phyloP scores from a whole-genome alignment of 331 rosid species.

The Acacia pycnantha region DNA sequence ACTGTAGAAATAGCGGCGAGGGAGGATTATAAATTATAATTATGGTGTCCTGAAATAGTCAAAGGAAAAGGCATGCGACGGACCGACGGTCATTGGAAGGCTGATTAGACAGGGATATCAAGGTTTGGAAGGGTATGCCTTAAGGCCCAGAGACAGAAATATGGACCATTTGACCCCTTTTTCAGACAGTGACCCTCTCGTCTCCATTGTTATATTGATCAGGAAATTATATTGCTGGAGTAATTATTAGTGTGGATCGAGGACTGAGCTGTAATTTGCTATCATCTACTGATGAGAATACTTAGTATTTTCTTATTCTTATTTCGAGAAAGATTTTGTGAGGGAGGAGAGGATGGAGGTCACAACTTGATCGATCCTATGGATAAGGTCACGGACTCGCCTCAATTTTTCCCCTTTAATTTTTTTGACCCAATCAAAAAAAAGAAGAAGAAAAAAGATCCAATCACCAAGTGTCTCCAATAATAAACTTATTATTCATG shows the following conservation, averaged over 20 bases:
- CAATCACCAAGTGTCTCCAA: neutral
- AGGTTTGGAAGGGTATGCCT: neutral
- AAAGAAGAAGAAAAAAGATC: too few relatives aligned
- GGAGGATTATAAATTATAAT: neutral
- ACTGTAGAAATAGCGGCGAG: constrained; percentile 36
- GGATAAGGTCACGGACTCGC: too few relatives aligned
- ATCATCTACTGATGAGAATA: neutral
- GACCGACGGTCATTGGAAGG: neutral
- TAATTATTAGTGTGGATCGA: neutral
- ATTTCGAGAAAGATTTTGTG: neutral
- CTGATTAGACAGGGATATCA: neutral
- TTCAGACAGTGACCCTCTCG: neutral
- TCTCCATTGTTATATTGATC: neutral
- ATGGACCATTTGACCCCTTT: neutral
- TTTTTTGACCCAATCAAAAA: neutral
- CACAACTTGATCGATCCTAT: neutral
- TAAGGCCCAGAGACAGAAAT: neutral
- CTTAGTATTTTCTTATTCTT: too few relatives aligned
- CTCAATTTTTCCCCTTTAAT: neutral
- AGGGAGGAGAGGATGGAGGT: neutral
- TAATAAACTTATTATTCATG: neutral
- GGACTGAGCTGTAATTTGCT: neutral
- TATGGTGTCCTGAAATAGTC: neutral
- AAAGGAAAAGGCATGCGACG: neutral
- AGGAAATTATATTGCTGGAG: neutral